Conservation (phyloP, 2,329 filamentous ascomycete species). For the Aphanocladium album region DNA sequence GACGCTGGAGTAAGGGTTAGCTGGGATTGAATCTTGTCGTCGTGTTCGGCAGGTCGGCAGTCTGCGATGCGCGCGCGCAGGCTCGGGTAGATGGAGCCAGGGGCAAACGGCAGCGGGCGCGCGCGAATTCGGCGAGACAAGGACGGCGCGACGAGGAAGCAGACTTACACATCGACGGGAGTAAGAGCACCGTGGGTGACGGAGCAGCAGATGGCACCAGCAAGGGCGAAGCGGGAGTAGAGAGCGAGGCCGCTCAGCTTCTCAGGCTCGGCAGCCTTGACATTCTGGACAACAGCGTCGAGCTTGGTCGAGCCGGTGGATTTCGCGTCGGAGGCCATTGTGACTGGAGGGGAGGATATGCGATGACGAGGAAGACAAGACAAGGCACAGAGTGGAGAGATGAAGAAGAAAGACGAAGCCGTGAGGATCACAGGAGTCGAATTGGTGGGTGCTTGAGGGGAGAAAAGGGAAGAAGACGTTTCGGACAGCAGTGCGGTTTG, state of each 20-base stretch:
- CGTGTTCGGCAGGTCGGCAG: no score
- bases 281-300: conserved; percentile 39
- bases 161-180: conserved; percentile 96
- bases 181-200: conserved; percentile 96
- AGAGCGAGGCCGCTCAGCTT: conserved; percentile 56
- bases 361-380: conserved; percentile 15
- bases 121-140: neutral
- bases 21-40: no score
- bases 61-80: neutral
- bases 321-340: conserved; percentile 38
- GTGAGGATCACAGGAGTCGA: conserved; percentile 11
- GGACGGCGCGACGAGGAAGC: neutral
- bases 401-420: conserved; percentile 12
- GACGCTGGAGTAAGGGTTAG: no score
- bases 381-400: conserved; percentile 28
- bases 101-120: neutral
- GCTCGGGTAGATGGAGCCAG: neutral
- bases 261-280: conserved; percentile 35
- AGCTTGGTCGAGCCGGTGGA: conserved; percentile 39
- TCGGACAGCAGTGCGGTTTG: conserved; percentile 11
- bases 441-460: conserved; percentile 12
- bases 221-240: conserved; percentile 95
- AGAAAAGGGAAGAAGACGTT: conserved; percentile 7
- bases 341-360: conserved; percentile 24
- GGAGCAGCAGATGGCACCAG: conserved; percentile 96